Conservation (phyloP, 2,329 filamentous ascomycete species). For the Alternaria infectoria region DNA sequence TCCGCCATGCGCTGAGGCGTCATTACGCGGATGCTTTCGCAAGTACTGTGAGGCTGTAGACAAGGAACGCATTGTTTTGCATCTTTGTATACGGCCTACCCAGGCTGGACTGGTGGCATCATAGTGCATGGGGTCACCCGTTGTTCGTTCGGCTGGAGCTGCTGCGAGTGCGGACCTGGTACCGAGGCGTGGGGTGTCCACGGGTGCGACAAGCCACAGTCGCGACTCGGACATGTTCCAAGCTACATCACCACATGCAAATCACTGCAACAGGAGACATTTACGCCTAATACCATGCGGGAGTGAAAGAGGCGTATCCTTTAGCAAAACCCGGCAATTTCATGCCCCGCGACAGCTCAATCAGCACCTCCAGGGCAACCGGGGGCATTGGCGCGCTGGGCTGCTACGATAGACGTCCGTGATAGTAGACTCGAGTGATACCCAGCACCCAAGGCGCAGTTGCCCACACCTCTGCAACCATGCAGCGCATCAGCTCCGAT, state of each 20-base stretch:
- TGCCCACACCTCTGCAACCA: constrained; percentile 14
- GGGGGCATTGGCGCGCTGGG: constrained; percentile 20
- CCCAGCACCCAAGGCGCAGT: background rate
- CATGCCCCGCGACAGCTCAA: constrained; percentile 20
- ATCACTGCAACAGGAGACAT: background rate
- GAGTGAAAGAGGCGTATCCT: background rate
- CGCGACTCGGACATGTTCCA: background rate
- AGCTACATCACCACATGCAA: background rate
- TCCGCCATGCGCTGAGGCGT: constrained; percentile 39
- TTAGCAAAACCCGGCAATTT: background rate
- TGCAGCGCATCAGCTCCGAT: constrained; percentile 49
- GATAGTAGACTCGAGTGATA: constrained; percentile 5
- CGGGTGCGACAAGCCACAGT: constrained; percentile 34
- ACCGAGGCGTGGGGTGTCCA: constrained; percentile 25
- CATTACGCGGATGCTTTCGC: constrained; percentile 41
- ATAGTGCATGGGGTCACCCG: constrained; percentile 24
- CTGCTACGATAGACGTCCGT: constrained; percentile 14
- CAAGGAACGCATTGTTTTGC: background rate
- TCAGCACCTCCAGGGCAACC: constrained; percentile 14
- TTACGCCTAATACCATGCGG: background rate
- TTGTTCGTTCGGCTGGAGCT: constrained; percentile 16
- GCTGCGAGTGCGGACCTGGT: constrained; percentile 17
- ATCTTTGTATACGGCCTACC: background rate
- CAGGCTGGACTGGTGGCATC: constrained; percentile 1
- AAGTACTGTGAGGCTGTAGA: constrained; percentile 17